Evolutionary conservation across 768 basidiomycete species (phyloP), one percentile per base, ranked within the genome.

Genomic region (Phanerochaete sordida): DNA sequence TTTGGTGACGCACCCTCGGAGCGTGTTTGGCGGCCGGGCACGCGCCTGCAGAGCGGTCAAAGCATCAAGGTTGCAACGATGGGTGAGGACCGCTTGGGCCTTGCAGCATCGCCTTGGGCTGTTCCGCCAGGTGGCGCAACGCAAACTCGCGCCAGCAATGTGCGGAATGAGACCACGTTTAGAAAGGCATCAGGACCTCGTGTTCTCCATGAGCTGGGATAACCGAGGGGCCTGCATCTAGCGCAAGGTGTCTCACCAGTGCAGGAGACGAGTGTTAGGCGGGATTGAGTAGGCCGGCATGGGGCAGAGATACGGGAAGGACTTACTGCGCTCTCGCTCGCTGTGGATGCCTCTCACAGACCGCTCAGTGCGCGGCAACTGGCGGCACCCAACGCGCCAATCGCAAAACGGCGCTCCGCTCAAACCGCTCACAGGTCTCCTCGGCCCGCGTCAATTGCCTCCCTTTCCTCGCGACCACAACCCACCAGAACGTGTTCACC

Each of bases 391-490:
- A 53, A 33, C 46, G 44, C 53, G 51, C 63, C 63, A 64, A 58
- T 61, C 47, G 56, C 63, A 58, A 21, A 61, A 53, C 54, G 27
- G 46, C 63, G 61, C 57, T 31, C n/a, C 46, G 63, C 60, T 16
- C 21, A 62, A 62, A 47, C 23, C 21, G 43, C 63, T 64, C 61
- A 55, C n/a, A 13, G 16, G 12, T 37, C 33, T 46, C 44, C 44
- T 46, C 44, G 44, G 7, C 44, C 6, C 7, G 6, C 33, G 33
- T 35, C 7, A 6, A 35, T 7, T 6, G 33, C 33, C 7, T 6
- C 33, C 33, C 13, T 6, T 13, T 7, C 33, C 6, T 35, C 33
- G 33, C n/a, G n/a, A n/a, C n/a, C n/a, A n/a, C n/a, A n/a, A n/a
- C n/a, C n/a, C n/a, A n/a, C n/a, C n/a, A n/a, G n/a, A n/a, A n/a